Base-by-base conservation (phyloP, 768 basidiomycete species). In the Asterophora lycoperdoides region DNA sequence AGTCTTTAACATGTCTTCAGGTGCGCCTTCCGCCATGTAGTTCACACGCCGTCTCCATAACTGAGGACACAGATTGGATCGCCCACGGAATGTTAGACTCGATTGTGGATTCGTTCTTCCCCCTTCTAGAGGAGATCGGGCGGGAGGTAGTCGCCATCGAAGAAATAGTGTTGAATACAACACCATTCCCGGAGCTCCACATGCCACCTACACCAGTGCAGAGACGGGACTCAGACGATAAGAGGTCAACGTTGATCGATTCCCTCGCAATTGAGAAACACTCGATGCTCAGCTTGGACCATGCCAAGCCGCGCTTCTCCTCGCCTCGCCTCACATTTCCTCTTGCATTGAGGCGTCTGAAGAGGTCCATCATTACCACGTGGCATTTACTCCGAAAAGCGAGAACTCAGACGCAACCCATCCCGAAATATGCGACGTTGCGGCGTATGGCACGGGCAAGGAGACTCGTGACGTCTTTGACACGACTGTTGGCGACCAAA, bases 51-150 rank as follows among this genome's bases (percentile, higher is more conserved):
- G 17, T 7, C 44, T 20, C 56, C 41, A 23, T 30, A 35, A 32
- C 14, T 51, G 46, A n/a, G 23, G 15, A 39, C 18, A 33, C 53
- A 92, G 93, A 93, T 62, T 95, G 92, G 91, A 89, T 97, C 55
- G 92, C 91, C 0, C 93, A 97, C 64, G 88, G 85, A 17, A 76
- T 96, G 46, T 71, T 97, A 55, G 94, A 96, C 60, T 94, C 92
- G 1, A 83, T 97, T 44, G 93, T 97, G 17, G 93, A 97, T 62
- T 86, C 89, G 1, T 94, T 94, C 68, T 92, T 93, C 63, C 91
- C 91, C 1, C 76, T 92, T 50, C 70, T 93, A 50, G 78, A 84
- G 54, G 81, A 83, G 50, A 85, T 96, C 32, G 90, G 90, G 59
- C 74, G 73, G 40, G 93, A 95, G 60, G 84, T 91, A 2, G 75